Evolutionary conservation across 2,329 filamentous ascomycete species (phyloP).

Genomic region (Aureobasidium lini): DNA sequence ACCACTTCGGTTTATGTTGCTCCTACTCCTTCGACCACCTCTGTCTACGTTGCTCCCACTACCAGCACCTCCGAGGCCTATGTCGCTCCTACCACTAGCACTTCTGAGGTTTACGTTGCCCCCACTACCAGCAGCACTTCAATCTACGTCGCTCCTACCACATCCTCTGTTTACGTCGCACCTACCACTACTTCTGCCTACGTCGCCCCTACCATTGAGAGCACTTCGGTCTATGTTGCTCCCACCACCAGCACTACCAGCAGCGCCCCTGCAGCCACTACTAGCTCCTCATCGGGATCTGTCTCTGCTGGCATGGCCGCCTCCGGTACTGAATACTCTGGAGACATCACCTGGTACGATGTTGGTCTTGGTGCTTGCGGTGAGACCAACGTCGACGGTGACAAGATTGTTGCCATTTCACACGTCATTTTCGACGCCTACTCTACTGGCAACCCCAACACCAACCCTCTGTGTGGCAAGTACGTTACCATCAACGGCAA

Average conservation of each 20-base stretch:
- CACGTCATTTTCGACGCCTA: conserved; percentile 52
- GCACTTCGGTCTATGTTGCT: conserved; percentile 17
- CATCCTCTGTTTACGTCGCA: conserved; percentile 18
- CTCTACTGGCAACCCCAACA: conserved; percentile 43
- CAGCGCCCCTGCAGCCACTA: conserved; percentile 17
- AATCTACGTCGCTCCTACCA: conserved; percentile 18
- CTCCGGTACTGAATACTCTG: conserved; percentile 37
- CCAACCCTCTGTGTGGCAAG: conserved; percentile 63
- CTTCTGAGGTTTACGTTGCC: conserved; percentile 14
- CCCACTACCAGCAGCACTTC: conserved; percentile 17
- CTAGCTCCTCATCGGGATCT: conserved; percentile 17
- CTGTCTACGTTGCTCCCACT: conserved; percentile 19
- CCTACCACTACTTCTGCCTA: conserved; percentile 17
- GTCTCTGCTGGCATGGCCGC: conserved; percentile 22
- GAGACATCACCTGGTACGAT: conserved; percentile 68
- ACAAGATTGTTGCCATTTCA: conserved; percentile 64
- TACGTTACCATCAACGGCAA: conserved; percentile 53
- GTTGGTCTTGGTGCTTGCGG: conserved; percentile 65
- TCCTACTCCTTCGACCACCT: conserved; percentile 17
- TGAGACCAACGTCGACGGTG: conserved; percentile 46
- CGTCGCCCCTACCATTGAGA: conserved; percentile 18
- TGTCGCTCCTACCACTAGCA: conserved; percentile 19
- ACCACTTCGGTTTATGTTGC: conserved; percentile 21
- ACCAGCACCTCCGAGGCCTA: conserved; percentile 20
- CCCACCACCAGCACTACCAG: conserved; percentile 15